Conservation (phyloP, 108 stramenopile species). For the Skeletonema grethae region DNA sequence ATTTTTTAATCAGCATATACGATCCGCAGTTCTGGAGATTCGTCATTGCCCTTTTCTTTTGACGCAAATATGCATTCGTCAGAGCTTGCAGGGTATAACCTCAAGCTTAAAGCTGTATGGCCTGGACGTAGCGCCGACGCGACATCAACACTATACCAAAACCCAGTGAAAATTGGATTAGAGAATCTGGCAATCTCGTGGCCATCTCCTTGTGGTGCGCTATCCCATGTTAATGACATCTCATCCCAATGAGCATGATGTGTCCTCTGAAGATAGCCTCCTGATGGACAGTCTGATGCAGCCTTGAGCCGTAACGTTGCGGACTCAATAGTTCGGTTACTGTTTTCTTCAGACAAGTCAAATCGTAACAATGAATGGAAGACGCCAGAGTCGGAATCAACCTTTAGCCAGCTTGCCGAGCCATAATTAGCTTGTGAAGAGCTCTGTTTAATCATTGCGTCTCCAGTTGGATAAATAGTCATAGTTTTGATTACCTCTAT, state of each 20-base stretch:
- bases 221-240: slow-evolving; percentile 31
- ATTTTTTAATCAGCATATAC: slow-evolving; percentile 9
- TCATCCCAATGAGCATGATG: slow-evolving; percentile 39
- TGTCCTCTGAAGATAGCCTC: slow-evolving; percentile 36
- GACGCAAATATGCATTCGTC: slow-evolving; percentile 40
- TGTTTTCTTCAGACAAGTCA: slow-evolving; percentile 25
- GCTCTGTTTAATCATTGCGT: slow-evolving; percentile 28
- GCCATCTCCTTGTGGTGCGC: slow-evolving; percentile 38
- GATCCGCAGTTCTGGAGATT: slow-evolving; percentile 30
- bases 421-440: slow-evolving; percentile 27
- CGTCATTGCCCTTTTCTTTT: slow-evolving; percentile 29
- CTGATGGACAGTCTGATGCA: slow-evolving; percentile 31
- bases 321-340: slow-evolving; percentile 17
- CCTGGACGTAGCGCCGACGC: slow-evolving; percentile 10
- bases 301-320: slow-evolving; percentile 31
- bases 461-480: slow-evolving; percentile 25
- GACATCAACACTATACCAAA: slow-evolving; percentile 34
- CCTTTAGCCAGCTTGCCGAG: slow-evolving; percentile 30
- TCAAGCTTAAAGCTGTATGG: slow-evolving; percentile 18
- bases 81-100: slow-evolving; percentile 31
- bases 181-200: slow-evolving; percentile 27
- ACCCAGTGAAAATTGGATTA: slow-evolving; percentile 16
- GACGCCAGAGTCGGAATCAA: slow-evolving; percentile 22
- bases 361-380: slow-evolving; percentile 41
- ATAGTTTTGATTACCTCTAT: slow-evolving; percentile 2